These are phyloP conservation scores for Cladophialophora immunda DNA, from an alignment of 2,329 filamentous ascomycete species.

Conservation along the genomic window DNA sequence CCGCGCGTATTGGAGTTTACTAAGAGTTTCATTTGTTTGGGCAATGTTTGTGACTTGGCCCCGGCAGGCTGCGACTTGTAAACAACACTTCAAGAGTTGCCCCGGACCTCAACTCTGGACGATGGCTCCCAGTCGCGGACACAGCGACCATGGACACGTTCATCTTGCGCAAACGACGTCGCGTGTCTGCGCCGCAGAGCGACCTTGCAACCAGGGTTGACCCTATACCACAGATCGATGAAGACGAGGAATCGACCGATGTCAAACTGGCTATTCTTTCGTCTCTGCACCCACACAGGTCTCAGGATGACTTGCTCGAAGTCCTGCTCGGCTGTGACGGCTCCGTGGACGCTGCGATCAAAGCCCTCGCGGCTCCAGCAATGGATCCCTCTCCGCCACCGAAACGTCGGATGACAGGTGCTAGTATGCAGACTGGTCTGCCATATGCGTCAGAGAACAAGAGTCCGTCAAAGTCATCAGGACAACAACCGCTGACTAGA, in stretches of 20 bases:
- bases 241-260: constrained; percentile 83
- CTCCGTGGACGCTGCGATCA: constrained; percentile 72
- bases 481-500: constrained; percentile 65
- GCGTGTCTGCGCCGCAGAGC: constrained; percentile 34
- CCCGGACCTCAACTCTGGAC: constrained; percentile 5
- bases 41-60: neutral
- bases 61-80: neutral
- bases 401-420: constrained; percentile 49
- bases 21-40: neutral
- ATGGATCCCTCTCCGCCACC: constrained; percentile 34
- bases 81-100: neutral
- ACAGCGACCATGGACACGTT: constrained; percentile 51
- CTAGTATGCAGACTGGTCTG: constrained; percentile 72
- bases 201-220: constrained; percentile 10
- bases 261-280: constrained; percentile 84
- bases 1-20: neutral
- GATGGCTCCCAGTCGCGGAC: constrained; percentile 40
- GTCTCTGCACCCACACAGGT: constrained; percentile 73
- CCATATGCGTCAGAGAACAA: constrained; percentile 46
- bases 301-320: constrained; percentile 77
- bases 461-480: constrained; percentile 49
- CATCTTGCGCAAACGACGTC: constrained; percentile 49
- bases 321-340: constrained; percentile 80
- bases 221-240: constrained; percentile 19
- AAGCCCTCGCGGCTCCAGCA: constrained; percentile 57